Evolutionary conservation across 2,329 filamentous ascomycete species (phyloP).

Genomic region (Aspergillus glaucus): DNA sequence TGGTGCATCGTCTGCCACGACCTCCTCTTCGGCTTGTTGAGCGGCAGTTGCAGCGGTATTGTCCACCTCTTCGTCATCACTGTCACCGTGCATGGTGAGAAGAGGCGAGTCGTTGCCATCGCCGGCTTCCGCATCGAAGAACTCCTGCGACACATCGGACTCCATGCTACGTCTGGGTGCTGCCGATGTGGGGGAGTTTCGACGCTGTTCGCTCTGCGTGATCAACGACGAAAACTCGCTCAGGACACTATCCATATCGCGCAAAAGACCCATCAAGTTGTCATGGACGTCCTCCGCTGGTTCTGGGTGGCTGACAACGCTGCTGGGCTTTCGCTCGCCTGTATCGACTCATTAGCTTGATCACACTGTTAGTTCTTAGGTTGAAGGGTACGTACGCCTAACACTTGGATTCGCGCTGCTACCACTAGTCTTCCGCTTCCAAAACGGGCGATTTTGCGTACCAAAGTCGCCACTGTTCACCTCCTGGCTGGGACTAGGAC

Average conservation of each 20-base stretch:
- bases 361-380: constrained; percentile 46
- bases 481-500: constrained; percentile 32
- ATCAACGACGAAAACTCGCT: constrained; percentile 74
- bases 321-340: constrained; percentile 28
- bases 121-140: constrained; percentile 82
- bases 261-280: constrained; percentile 74
- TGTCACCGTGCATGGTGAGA: constrained; percentile 66
- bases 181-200: constrained; percentile 52
- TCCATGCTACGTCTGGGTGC: constrained; percentile 65
- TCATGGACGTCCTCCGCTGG: constrained; percentile 67
- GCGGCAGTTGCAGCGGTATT: constrained; percentile 21
- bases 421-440: constrained; percentile 77
- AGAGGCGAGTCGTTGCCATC: constrained; percentile 55
- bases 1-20: constrained; percentile 52
- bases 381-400: constrained; percentile 42
- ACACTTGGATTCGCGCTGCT: constrained; percentile 30
- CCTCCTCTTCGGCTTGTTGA: constrained; percentile 53
- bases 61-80: constrained; percentile 61
- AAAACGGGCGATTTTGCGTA: constrained; percentile 68
- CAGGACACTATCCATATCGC: constrained; percentile 77
- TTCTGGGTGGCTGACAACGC: constrained; percentile 31
- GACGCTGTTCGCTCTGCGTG: constrained; percentile 69
- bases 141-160: constrained; percentile 76
- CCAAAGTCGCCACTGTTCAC: constrained; percentile 26
- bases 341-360: constrained; percentile 32